Conservation (phyloP, 768 basidiomycete species). For the Phanerodontia chrysosporium region DNA sequence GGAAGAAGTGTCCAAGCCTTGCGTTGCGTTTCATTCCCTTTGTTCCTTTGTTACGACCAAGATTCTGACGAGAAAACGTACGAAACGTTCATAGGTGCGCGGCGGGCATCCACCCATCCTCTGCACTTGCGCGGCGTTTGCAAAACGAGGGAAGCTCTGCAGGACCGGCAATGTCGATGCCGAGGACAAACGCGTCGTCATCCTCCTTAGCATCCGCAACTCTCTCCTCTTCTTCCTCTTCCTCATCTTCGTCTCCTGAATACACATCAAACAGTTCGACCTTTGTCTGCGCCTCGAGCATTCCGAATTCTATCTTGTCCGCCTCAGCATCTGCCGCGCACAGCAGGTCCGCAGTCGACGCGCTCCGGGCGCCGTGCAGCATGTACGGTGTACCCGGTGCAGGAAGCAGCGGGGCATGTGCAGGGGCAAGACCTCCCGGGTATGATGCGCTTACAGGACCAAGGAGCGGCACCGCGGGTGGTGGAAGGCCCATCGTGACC, state of each 20-base stretch:
- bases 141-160: not conserved
- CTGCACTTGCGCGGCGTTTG: not conserved
- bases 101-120: not conserved
- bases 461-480: not conserved
- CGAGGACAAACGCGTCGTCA: conserved; percentile 4
- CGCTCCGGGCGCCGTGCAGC: not conserved
- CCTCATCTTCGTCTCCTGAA: conserved; percentile 11
- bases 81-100: not conserved
- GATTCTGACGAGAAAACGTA: not conserved
- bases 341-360: not conserved
- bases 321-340: not conserved
- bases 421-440: not conserved
- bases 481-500: not conserved
- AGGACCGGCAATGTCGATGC: conserved; percentile 1
- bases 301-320: not conserved
- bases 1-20: not conserved
- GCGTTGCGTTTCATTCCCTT: no score
- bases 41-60: no score
- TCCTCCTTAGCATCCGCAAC: not conserved
- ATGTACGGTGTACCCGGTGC: not conserved
- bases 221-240: not conserved
- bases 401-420: not conserved
- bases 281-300: conserved; percentile 13
- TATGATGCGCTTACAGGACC: not conserved
- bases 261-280: conserved; percentile 16